Percentiles rank a stretch among this genome's conserved stretches.
These are phyloP conservation scores for Knoxdaviesia capensis DNA, from an alignment of 2,329 filamentous ascomycete genomes.

Conservation along the genomic window DNA sequence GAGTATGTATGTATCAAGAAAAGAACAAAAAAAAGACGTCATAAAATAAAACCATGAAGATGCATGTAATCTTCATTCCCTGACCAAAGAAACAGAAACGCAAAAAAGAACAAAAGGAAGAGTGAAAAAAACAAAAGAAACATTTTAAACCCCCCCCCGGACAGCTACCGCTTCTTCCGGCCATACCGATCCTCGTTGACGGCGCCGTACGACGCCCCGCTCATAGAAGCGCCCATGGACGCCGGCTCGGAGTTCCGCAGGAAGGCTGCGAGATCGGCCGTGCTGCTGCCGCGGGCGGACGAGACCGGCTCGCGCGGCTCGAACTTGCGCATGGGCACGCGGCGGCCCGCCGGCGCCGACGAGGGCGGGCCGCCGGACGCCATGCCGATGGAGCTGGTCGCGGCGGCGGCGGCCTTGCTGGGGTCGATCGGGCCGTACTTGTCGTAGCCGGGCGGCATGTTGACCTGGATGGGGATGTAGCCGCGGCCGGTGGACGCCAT, in stretches of 20 bases:
- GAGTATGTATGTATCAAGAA: no score
- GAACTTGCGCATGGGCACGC: constrained; percentile 33
- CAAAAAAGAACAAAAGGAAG: neutral
- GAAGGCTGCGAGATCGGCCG: constrained; percentile 53
- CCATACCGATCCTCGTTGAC: no score
- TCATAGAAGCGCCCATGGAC: neutral
- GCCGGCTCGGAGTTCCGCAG: constrained; percentile 49
- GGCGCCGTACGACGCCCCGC: neutral
- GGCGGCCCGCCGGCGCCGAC: constrained; percentile 12
- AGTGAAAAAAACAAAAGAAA: neutral
- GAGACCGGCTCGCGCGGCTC: constrained; percentile 31
- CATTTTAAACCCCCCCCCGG: constrained; percentile 1
- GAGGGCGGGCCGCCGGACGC: neutral
- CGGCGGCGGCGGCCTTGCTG: constrained; percentile 1
- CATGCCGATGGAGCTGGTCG: neutral
- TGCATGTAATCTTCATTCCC: neutral
- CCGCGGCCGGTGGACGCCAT: constrained; percentile 17
- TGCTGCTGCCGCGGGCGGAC: constrained; percentile 27
- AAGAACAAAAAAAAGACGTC: neutral
- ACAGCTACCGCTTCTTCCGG: constrained; percentile 3
- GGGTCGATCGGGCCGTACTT: constrained; percentile 15
- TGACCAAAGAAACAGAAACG: neutral
- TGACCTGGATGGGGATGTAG: constrained; percentile 33
- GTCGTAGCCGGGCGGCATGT: constrained; percentile 23
- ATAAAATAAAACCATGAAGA: neutral